A percentile compares a stretch with the other conserved stretches of the same genome.
Evolutionary conservation across 2,329 filamentous ascomycete species (phyloP).

Genomic region (Tympanopsis confertula): DNA sequence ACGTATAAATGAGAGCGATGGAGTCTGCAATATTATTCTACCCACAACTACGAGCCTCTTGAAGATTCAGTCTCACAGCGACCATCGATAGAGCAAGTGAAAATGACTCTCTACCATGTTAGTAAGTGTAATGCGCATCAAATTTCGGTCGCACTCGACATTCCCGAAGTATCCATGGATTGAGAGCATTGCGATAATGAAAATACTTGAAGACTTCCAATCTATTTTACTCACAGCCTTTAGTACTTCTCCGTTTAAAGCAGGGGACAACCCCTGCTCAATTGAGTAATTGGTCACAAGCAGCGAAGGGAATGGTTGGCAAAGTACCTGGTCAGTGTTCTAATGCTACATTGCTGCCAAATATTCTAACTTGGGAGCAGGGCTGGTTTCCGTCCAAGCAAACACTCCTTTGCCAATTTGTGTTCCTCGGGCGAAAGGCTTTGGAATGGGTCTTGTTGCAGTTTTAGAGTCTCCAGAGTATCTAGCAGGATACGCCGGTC

Average conservation of each 20-base stretch:
- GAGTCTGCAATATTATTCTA: no score
- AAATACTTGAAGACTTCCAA: no score
- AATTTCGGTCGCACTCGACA: not conserved
- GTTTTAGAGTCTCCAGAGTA: constrained; percentile 27
- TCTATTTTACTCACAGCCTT: not conserved
- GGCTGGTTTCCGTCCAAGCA: constrained; percentile 20
- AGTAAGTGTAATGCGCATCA: not conserved
- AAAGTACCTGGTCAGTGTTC: constrained; percentile 29
- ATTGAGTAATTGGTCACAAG: constrained; percentile 15
- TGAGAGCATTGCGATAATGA: no score
- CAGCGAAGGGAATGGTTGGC: constrained; percentile 22
- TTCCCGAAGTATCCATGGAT: no score
- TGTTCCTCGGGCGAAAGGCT: constrained; percentile 27
- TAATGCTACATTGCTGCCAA: no score
- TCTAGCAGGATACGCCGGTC: constrained; percentile 25
- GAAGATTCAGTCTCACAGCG: no score
- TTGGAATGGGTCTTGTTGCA: constrained; percentile 29
- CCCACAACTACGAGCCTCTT: no score
- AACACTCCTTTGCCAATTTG: constrained; percentile 22
- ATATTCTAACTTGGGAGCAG: no score
- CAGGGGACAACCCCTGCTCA: constrained; percentile 18
- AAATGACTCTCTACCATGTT: not conserved
- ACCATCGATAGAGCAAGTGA: no score
- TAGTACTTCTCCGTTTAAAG: constrained; percentile 30
- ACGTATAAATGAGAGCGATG: no score